Percentiles rank a stretch among this genome's conserved stretches.
These are phyloP conservation scores for Madurella mycetomatis DNA, from an alignment of 2,329 filamentous ascomycete genomes.

Conservation along the genomic window DNA sequence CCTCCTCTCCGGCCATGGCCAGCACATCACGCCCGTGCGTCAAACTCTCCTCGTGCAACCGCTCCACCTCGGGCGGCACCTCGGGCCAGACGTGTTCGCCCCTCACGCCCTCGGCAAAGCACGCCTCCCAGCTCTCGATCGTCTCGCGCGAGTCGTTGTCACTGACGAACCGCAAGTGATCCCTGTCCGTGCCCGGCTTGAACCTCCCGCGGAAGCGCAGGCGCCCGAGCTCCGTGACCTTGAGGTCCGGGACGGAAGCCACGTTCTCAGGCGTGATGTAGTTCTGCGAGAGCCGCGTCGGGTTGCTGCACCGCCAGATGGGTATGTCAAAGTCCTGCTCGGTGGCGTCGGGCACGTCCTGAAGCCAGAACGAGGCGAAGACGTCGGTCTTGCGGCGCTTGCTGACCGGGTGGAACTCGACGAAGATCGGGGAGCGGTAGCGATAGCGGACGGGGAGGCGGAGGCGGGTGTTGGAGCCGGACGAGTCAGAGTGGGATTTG, in stretches of 20 bases:
- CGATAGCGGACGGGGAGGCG: conserved; percentile 85
- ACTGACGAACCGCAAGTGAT: conserved; percentile 75
- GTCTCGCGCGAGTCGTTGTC: conserved; percentile 90
- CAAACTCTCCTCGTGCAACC: conserved; percentile 77
- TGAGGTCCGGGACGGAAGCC: conserved; percentile 63
- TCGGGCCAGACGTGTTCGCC: conserved; percentile 65
- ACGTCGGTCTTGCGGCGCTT: conserved; percentile 64
- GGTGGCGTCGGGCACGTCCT: conserved; percentile 77
- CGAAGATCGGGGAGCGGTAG: conserved; percentile 83
- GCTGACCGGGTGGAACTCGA: conserved; percentile 71
- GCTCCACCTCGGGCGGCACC: conserved; percentile 65
- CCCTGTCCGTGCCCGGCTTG: conserved; percentile 83
- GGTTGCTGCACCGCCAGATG: conserved; percentile 78
- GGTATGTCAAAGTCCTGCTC: conserved; percentile 77
- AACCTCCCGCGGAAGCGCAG: conserved; percentile 77
- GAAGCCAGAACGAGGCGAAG: conserved; percentile 80
- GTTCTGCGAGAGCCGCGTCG: conserved; percentile 77
- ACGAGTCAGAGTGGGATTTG: conserved; percentile 23
- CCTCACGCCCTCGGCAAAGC: conserved; percentile 80
- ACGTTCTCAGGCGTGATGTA: conserved; percentile 82
- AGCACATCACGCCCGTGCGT: conserved; percentile 77
- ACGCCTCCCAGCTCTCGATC: conserved; percentile 91
- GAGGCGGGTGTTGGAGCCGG: conserved; percentile 41
- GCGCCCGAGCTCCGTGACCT: conserved; percentile 75
- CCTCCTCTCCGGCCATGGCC: conserved; percentile 64